Conservation (phyloP, 2,329 filamentous ascomycete genomes). For the Colletotrichum musicola region DNA sequence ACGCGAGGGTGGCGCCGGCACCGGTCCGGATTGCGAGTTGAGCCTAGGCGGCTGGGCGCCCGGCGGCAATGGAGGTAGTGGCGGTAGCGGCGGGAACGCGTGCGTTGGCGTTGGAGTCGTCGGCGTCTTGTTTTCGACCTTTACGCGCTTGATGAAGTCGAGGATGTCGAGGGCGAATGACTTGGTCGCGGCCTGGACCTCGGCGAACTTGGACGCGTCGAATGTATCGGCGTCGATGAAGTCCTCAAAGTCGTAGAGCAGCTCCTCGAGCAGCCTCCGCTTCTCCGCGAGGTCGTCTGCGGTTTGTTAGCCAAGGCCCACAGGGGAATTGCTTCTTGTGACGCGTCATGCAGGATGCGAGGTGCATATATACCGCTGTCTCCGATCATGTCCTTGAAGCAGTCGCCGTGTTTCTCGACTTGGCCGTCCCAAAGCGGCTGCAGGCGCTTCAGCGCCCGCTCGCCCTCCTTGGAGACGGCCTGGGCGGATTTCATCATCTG, state of each 20-base stretch:
- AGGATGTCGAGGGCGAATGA: constrained; percentile 55
- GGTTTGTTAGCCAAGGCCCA: neutral
- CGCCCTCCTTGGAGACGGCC: constrained; percentile 51
- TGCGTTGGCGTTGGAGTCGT: constrained; percentile 23
- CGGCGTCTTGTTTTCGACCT: constrained; percentile 26
- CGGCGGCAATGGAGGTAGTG: constrained; percentile 16
- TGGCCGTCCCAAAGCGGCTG: constrained; percentile 54
- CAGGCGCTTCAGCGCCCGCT: constrained; percentile 52
- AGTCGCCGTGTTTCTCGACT: constrained; percentile 51
- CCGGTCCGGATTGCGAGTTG: neutral
- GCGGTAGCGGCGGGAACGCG: constrained; percentile 33
- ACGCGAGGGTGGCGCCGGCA: neutral
- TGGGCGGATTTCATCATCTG: constrained; percentile 51
- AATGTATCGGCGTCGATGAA: constrained; percentile 54
- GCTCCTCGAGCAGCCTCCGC: constrained; percentile 51
- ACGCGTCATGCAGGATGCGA: neutral
- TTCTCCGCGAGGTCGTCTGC: constrained; percentile 47
- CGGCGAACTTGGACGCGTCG: constrained; percentile 50
- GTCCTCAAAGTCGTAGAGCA: constrained; percentile 60
- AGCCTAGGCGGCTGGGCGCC: neutral
- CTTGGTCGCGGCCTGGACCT: constrained; percentile 55
- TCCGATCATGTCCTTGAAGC: constrained; percentile 51
- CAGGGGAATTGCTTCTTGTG: neutral
- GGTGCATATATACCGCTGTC: constrained; percentile 45
- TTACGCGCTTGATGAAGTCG: constrained; percentile 50